Percentiles rank a stretch among this genome's conserved stretches.
Conservation (phyloP, 495 filamentous ascomycete species). For the Penicillium antarcticum region DNA sequence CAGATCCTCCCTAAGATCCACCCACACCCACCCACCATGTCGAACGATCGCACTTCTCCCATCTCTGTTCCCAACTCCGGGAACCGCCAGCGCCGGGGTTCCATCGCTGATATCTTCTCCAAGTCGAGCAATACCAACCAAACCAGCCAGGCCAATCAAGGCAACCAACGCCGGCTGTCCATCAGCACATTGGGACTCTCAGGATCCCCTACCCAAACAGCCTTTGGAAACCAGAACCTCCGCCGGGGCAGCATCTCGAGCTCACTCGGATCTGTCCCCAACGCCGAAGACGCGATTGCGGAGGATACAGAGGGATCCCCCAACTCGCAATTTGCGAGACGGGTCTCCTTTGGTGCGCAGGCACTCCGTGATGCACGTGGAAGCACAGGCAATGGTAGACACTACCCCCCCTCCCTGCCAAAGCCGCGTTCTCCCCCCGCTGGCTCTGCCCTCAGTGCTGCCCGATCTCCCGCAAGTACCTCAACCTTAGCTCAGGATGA, state of each 20-base stretch:
- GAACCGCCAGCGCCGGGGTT: slow-evolving; percentile 43
- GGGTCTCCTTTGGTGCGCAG: slow-evolving; percentile 88
- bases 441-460: slow-evolving; percentile 16
- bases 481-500: slow-evolving; percentile 36
- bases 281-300: slow-evolving; percentile 80
- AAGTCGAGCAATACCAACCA: slow-evolving; percentile 19
- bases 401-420: slow-evolving; percentile 30
- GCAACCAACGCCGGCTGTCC: slow-evolving; percentile 79
- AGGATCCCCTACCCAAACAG: slow-evolving; percentile 65
- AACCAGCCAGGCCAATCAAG: slow-evolving; percentile 36
- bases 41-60: slow-evolving; percentile 47
- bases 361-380: slow-evolving; percentile 69
- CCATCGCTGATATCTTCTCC: slow-evolving; percentile 49
- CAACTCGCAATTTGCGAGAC: slow-evolving; percentile 73
- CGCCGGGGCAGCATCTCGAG: slow-evolving; percentile 72
- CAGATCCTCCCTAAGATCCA: not conserved
- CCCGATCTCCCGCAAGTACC: slow-evolving; percentile 40
- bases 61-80: slow-evolving; percentile 42
- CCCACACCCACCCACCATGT: slow-evolving; percentile 33
- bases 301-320: slow-evolving; percentile 72
- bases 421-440: slow-evolving; percentile 23
- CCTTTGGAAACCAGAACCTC: slow-evolving; percentile 46
- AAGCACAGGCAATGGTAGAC: slow-evolving; percentile 46
- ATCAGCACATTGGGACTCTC: slow-evolving; percentile 82
- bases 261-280: slow-evolving; percentile 69